Evolutionary conservation across 1,139 yeast genomes (phyloP).

Genomic region (Suhomyces bribrorum): DNA sequence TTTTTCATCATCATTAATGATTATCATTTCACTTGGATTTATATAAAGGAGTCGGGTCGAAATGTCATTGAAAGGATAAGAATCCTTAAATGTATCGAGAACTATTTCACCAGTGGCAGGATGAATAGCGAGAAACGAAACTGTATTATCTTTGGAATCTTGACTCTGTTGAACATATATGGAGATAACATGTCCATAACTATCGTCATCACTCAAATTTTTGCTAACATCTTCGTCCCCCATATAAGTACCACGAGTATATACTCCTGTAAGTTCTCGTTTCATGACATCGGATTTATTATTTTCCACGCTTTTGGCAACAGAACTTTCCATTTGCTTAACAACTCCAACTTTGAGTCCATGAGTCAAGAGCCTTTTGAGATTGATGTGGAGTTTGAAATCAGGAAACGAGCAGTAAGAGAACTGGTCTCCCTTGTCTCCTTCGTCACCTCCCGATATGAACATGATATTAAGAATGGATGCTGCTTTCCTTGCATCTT

Average conservation of each 20-base stretch:
- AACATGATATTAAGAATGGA: constrained; percentile 67
- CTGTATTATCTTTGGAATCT: constrained; percentile 2
- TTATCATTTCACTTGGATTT: constrained; percentile 69
- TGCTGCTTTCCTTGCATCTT: constrained; percentile 76
- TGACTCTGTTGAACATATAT: constrained; percentile 16
- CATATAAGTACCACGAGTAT: constrained; percentile 82
- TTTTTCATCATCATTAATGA: constrained; percentile 39
- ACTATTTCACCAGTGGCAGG: constrained; percentile 78
- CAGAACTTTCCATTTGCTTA: constrained; percentile 81
- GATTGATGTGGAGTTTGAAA: constrained; percentile 67
- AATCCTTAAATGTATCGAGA: constrained; percentile 66
- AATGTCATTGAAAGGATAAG: constrained; percentile 54
- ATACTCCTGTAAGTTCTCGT: constrained; percentile 68
- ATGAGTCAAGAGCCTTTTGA: constrained; percentile 61
- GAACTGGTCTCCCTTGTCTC: constrained; percentile 51
- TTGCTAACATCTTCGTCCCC: constrained; percentile 49
- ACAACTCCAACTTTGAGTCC: constrained; percentile 85
- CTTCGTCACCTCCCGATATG: constrained; percentile 60
- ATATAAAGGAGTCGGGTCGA: constrained; percentile 75
- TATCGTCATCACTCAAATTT: constrained; percentile 20
- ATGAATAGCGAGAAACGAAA: constrained; percentile 66
- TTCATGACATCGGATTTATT: constrained; percentile 56
- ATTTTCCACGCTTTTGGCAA: constrained; percentile 55
- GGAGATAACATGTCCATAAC: constrained; percentile 35
- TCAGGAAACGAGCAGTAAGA: constrained; percentile 89